These are phyloP conservation scores for Haplosporangium sp. DNA, from an alignment of 371 early-diverging fungal species.

Conservation along the genomic window DNA sequence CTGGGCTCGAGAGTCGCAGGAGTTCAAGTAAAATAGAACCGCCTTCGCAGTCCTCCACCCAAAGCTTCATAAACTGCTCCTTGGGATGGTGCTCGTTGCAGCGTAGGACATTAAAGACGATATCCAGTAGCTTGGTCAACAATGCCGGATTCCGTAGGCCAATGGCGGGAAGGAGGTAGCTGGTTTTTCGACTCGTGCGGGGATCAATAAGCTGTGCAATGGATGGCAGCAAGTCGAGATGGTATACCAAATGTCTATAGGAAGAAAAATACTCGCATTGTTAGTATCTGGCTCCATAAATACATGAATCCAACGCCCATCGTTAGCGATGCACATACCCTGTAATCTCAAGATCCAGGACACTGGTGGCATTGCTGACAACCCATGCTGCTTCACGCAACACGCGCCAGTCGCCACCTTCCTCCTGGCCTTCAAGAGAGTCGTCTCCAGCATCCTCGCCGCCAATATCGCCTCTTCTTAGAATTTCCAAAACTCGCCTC, in stretches of 20 bases:
- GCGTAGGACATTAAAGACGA: constrained; percentile 45
- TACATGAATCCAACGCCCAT: not conserved
- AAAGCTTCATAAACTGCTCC: constrained; percentile 52
- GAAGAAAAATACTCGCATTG: not conserved
- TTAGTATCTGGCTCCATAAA: not conserved
- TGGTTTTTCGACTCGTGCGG: constrained; percentile 23
- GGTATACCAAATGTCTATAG: constrained; percentile 41
- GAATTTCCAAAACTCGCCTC: constrained; percentile 51
- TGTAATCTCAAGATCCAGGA: constrained; percentile 54
- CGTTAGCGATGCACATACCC: constrained; percentile 22
- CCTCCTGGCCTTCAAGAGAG: constrained; percentile 38
- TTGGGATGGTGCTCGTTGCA: constrained; percentile 54
- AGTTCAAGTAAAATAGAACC: constrained; percentile 40
- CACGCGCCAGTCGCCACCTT: constrained; percentile 64
- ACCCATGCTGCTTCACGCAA: constrained; percentile 67
- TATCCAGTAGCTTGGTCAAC: constrained; percentile 44
- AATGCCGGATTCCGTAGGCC: constrained; percentile 34
- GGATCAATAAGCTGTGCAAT: constrained; percentile 51
- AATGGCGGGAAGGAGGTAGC: constrained; percentile 37
- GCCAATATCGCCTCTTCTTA: constrained; percentile 45
- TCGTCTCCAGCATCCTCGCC: constrained; percentile 38
- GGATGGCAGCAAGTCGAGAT: constrained; percentile 37
- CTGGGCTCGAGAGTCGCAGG: constrained; percentile 26
- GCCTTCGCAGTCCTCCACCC: constrained; percentile 54
- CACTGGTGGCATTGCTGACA: constrained; percentile 63